Conservation (phyloP, 2,329 filamentous ascomycete species). For the Paracorniculantispora psalliotae region DNA sequence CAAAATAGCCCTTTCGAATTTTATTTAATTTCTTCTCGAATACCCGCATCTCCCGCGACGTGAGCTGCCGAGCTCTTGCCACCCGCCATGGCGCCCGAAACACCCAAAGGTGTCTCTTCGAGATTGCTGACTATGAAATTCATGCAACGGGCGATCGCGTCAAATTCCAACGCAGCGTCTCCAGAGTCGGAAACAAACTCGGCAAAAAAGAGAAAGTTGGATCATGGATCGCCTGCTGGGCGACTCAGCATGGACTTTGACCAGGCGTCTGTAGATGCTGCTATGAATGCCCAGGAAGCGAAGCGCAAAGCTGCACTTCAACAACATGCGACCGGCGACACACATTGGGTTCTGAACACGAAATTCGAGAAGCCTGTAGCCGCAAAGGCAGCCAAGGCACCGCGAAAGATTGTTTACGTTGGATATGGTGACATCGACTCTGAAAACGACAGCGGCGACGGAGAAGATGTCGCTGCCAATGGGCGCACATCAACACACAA, state of each 20-base stretch:
- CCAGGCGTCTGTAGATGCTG: conserved; percentile 56
- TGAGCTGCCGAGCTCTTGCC: background rate
- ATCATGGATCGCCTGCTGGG: conserved; percentile 33
- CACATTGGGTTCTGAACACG: conserved; percentile 68
- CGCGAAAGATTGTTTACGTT: conserved; percentile 55
- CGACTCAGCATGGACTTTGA: conserved; percentile 41
- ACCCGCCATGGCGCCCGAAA: conserved; percentile 43
- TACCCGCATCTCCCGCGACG: background rate
- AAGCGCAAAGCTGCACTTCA: conserved; percentile 58
- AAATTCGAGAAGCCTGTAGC: conserved; percentile 22
- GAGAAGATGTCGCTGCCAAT: conserved; percentile 28
- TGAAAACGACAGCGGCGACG: conserved; percentile 29
- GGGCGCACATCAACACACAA: conserved; percentile 34
- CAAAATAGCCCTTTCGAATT: background rate
- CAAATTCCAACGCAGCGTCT: conserved; percentile 41
- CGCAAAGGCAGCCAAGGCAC: conserved; percentile 29
- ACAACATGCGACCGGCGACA: conserved; percentile 61
- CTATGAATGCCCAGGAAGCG: conserved; percentile 61
- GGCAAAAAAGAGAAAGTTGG: conserved; percentile 59
- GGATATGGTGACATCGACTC: conserved; percentile 48
- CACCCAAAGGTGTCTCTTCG: conserved; percentile 70
- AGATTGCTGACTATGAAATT: conserved; percentile 94
- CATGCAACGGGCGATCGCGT: conserved; percentile 81
- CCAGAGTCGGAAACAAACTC: conserved; percentile 46
- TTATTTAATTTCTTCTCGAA: too few relatives aligned